These are phyloP conservation scores for Pyrrhoderma lamaoense DNA, from an alignment of 1,284 basidiomycete species.

Conservation along the genomic window DNA sequence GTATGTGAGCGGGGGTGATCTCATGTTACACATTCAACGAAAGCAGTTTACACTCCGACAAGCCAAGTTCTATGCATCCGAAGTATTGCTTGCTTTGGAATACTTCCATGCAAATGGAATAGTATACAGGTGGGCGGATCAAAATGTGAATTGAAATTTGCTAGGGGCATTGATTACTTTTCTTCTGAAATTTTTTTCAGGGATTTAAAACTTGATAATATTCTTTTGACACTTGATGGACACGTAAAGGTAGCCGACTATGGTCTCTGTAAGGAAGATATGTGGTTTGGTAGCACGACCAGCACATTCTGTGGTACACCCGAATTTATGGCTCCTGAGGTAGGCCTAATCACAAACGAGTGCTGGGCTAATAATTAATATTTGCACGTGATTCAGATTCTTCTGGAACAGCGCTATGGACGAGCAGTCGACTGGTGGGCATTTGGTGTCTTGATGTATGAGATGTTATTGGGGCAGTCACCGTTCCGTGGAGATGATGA, in stretches of 20 bases:
- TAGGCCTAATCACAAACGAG: slow-evolving; percentile 29
- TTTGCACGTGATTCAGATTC: slow-evolving; percentile 65
- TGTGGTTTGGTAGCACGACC: slow-evolving; percentile 97
- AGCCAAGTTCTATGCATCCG: slow-evolving; percentile 99
- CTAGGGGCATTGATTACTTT: too few species aligned
- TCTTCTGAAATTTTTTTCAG: slow-evolving; percentile 32
- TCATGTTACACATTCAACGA: slow-evolving; percentile 79
- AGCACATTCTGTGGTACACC: slow-evolving; percentile 99
- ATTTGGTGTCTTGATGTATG: slow-evolving; percentile 97
- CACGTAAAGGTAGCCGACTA: slow-evolving; percentile 99
- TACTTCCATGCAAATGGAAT: slow-evolving; percentile 99
- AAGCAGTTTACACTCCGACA: slow-evolving; percentile 75
- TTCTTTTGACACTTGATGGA: slow-evolving; percentile 92
- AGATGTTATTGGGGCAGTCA: slow-evolving; percentile 98
- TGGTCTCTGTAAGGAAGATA: slow-evolving; percentile 98
- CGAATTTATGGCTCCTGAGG: slow-evolving; percentile 99
- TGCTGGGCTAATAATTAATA: too few species aligned
- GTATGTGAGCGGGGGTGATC: slow-evolving; percentile 71
- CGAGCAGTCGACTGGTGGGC: slow-evolving; percentile 99
- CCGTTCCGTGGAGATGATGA: slow-evolving; percentile 99
- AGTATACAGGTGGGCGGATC: slow-evolving; percentile 62
- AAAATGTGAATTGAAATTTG: too few species aligned
- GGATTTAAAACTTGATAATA: slow-evolving; percentile 98
- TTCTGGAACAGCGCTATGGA: slow-evolving; percentile 96
- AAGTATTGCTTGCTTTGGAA: slow-evolving; percentile 92